Conservation (phyloP, 2,329 filamentous ascomycete species). For the Emydomyces testavorans region DNA sequence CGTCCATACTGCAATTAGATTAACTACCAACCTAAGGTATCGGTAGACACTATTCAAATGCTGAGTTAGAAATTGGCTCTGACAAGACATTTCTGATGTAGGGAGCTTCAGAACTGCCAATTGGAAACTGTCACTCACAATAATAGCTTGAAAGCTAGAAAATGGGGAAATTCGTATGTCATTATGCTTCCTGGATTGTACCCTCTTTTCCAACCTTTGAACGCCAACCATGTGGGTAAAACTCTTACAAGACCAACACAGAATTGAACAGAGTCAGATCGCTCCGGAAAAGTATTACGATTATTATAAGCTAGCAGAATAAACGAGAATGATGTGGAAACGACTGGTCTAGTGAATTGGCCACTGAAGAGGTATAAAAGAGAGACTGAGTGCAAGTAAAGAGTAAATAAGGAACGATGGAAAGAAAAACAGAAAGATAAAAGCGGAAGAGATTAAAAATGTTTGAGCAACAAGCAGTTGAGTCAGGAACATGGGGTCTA, state of each 20-base stretch:
- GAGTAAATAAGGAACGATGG: too few species aligned
- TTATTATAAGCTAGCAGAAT: conserved; percentile 4
- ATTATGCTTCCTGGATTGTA: conserved; percentile 12
- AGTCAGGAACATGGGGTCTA: conserved; percentile 5
- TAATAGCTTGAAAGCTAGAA: conserved; percentile 16
- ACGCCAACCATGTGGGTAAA: conserved; percentile 6
- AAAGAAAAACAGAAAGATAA: conserved; percentile 1
- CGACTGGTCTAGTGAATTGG: conserved; percentile 11
- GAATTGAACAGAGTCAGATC: not conserved
- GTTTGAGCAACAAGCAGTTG: conserved; percentile 10
- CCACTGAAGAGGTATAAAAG: conserved; percentile 11
- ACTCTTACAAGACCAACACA: not conserved
- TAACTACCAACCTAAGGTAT: conserved; percentile 74
- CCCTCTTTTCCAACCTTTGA: not conserved
- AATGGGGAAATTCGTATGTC: conserved; percentile 15
- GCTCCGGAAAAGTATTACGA: not conserved
- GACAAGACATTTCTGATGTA: too few species aligned
- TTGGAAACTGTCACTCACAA: conserved; percentile 14
- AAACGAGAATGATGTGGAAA: conserved; percentile 12
- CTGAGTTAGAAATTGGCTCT: conserved; percentile 5
- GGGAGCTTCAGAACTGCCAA: not conserved
- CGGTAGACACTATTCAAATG: conserved; percentile 59
- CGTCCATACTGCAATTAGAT: conserved; percentile 72
- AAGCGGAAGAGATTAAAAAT: conserved; percentile 8
- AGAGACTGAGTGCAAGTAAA: too few species aligned